Evolutionary conservation across 2,329 filamentous ascomycete species (phyloP).

Genomic region (Zalaria sp.): DNA sequence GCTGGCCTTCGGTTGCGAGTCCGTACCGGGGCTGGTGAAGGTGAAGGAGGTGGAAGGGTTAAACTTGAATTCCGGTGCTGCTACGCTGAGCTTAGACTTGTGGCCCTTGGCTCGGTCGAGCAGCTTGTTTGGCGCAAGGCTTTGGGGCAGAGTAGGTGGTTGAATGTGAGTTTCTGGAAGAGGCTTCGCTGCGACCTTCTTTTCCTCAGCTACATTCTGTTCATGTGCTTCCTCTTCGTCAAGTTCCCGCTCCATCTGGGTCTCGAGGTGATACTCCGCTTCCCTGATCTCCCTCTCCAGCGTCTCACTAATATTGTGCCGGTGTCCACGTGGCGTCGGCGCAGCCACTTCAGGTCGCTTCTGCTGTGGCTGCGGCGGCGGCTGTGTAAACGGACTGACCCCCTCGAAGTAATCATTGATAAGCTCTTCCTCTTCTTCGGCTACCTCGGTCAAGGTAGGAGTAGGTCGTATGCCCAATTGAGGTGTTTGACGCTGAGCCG

Average conservation of each 20-base stretch:
- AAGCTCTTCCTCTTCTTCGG: constrained; percentile 56
- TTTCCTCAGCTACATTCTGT: neutral
- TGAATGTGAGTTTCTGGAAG: neutral
- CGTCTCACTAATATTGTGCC: constrained; percentile 61
- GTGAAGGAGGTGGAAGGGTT: constrained; percentile 36
- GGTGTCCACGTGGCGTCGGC: constrained; percentile 46
- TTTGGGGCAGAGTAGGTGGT: neutral
- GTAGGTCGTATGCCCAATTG: constrained; percentile 24
- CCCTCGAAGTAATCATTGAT: constrained; percentile 7
- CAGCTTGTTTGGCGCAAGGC: constrained; percentile 3
- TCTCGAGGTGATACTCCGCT: constrained; percentile 56
- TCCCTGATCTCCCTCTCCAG: constrained; percentile 77
- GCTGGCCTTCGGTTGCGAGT: neutral
- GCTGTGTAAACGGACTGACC: neutral
- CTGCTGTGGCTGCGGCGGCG: constrained; percentile 16
- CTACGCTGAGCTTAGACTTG: constrained; percentile 67
- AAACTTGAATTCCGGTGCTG: constrained; percentile 81
- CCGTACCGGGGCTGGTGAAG: neutral
- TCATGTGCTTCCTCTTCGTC: constrained; percentile 58
- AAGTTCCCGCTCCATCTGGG: constrained; percentile 39
- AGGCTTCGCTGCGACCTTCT: neutral
- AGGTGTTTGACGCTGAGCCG: constrained; percentile 20
- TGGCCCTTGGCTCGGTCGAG: constrained; percentile 4
- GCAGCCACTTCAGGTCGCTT: constrained; percentile 44
- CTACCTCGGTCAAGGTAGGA: constrained; percentile 50